Conservation (phyloP, 2,329 filamentous ascomycete genomes). For the Epichloe glyceriae region DNA sequence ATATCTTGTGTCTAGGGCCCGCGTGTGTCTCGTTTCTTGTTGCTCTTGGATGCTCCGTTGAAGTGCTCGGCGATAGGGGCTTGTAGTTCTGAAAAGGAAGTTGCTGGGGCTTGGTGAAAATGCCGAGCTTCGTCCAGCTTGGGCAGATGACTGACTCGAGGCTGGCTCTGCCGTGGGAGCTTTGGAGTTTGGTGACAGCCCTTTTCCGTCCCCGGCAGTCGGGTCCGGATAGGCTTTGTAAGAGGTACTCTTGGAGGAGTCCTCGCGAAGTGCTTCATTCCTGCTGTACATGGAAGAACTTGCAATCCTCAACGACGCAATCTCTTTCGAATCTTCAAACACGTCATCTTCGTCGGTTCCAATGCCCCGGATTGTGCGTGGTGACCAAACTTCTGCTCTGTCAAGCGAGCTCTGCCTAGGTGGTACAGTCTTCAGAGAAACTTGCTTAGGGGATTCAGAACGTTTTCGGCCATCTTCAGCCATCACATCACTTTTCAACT, state of each 20-base stretch:
- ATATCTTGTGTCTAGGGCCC: constrained; percentile 22
- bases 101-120: constrained; percentile 39
- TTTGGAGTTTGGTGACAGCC: constrained; percentile 5
- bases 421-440: constrained; percentile 3
- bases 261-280: not conserved
- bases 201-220: constrained; percentile 5
- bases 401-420: constrained; percentile 9
- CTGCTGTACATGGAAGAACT: not conserved
- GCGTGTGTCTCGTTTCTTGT: constrained; percentile 13
- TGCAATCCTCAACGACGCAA: not conserved
- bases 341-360: constrained; percentile 20
- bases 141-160: constrained; percentile 12
- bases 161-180: not conserved
- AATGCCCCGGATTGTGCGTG: constrained; percentile 22
- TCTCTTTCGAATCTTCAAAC: constrained; percentile 11
- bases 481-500: constrained; percentile 28
- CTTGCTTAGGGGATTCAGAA: not conserved
- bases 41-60: constrained; percentile 31
- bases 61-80: constrained; percentile 41
- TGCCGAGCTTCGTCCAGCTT: constrained; percentile 31
- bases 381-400: constrained; percentile 10
- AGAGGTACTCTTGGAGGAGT: not conserved
- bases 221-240: constrained; percentile 8
- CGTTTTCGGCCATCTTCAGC: constrained; percentile 5
- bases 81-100: constrained; percentile 40